Evolutionary conservation across 768 basidiomycete species (phyloP).

Genomic region (Astraeus odoratus): DNA sequence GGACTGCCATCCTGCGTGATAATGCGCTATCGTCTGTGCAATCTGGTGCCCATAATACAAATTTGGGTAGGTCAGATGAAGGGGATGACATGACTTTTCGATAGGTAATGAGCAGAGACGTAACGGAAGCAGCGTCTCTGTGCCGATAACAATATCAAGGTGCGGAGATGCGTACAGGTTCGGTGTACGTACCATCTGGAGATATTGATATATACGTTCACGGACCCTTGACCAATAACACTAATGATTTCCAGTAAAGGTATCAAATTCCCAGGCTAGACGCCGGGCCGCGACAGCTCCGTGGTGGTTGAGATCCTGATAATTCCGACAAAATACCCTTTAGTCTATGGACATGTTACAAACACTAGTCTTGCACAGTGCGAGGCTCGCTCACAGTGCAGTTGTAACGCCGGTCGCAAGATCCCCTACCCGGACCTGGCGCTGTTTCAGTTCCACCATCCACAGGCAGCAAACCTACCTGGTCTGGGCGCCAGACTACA

Average conservation of each 20-base stretch:
- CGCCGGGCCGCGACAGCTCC: no score
- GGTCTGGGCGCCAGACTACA: constrained; percentile 63
- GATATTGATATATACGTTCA: no score
- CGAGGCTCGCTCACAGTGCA: no score
- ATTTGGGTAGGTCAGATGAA: constrained; percentile 21
- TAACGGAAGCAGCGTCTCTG: no score
- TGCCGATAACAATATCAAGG: neutral
- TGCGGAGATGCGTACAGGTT: neutral
- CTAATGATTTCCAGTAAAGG: no score
- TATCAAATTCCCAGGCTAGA: no score
- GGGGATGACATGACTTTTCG: constrained; percentile 13
- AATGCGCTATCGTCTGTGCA: constrained; percentile 49
- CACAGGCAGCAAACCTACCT: constrained; percentile 22
- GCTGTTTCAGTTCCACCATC: constrained; percentile 8
- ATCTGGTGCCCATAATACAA: constrained; percentile 64
- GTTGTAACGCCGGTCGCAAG: neutral
- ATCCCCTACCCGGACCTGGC: constrained; percentile 2
- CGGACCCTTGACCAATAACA: no score
- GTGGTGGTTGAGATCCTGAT: no score
- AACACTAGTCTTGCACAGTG: no score
- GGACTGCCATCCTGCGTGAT: constrained; percentile 45
- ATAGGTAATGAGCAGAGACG: neutral
- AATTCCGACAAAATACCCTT: no score
- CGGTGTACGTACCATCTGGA: no score
- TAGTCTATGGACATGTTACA: no score